These are phyloP conservation scores for Penicillium italicum DNA, from an alignment of 2,329 filamentous ascomycete genomes.

Conservation along the genomic window DNA sequence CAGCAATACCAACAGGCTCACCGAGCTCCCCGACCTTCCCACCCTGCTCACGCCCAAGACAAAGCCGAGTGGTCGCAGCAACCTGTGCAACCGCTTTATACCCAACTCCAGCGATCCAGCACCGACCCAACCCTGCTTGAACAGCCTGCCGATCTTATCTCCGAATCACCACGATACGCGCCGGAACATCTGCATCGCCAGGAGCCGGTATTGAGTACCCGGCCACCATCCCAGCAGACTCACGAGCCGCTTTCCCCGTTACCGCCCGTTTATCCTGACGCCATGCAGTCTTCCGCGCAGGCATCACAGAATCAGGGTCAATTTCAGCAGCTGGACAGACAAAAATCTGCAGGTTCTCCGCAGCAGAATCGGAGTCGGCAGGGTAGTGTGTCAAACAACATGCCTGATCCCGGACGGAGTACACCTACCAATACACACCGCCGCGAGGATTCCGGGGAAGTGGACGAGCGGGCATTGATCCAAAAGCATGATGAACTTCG, in stretches of 20 bases:
- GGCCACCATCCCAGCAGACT: constrained; percentile 22
- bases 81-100: constrained; percentile 16
- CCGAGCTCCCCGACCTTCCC: constrained; percentile 10
- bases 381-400: constrained; percentile 23
- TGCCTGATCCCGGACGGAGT: constrained; percentile 44
- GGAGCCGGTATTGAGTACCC: constrained; percentile 22
- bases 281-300: constrained; percentile 23
- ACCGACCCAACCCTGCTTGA: constrained; percentile 27
- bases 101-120: constrained; percentile 24
- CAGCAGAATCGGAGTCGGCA: constrained; percentile 20
- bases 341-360: constrained; percentile 11
- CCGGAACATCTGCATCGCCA: constrained; percentile 9
- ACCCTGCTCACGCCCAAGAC: constrained; percentile 17
- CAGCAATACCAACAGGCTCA: constrained; percentile 17
- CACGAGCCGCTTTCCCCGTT: constrained; percentile 20
- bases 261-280: constrained; percentile 18
- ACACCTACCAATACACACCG: constrained; percentile 42
- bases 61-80: constrained; percentile 20
- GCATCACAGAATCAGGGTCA: constrained; percentile 9
- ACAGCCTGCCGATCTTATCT: constrained; percentile 19
- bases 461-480: constrained; percentile 46
- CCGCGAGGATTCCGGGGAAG: constrained; percentile 40
- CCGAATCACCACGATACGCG: constrained; percentile 12
- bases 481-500: constrained; percentile 47
- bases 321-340: constrained; percentile 10